These are phyloP conservation scores for Boechera retrofracta DNA, from an alignment of 345 rosid genomes.

Conservation along the genomic window DNA sequence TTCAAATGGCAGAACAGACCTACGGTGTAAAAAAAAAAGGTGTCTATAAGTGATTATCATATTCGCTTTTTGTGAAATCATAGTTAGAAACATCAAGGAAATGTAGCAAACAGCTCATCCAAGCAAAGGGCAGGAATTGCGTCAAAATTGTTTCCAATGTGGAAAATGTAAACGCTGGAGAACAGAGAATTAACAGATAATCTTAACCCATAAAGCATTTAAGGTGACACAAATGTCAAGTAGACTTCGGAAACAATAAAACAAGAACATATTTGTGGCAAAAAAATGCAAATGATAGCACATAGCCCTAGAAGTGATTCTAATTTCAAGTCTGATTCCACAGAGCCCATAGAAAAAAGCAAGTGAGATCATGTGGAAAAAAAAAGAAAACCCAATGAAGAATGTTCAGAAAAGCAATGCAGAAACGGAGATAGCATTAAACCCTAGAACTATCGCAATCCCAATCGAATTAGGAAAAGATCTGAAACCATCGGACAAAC, in stretches of 20 bases:
- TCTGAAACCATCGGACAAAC: conserved; percentile 5
- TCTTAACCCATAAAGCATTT: conserved; percentile 13
- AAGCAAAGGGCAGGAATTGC: conserved; percentile 2
- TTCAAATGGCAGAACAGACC: conserved; percentile 32
- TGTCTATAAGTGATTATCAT: background rate
- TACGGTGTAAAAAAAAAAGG: conserved; percentile 1
- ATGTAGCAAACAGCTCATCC: conserved; percentile 18
- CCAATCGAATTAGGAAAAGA: conserved; percentile 22
- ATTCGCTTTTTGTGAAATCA: conserved; percentile 21
- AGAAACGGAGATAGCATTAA: conserved; percentile 29
- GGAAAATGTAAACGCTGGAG: background rate
- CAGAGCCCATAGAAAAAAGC: background rate
- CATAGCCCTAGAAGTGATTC: conserved; percentile 8
- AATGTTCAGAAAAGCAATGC: conserved; percentile 31
- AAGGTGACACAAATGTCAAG: conserved; percentile 8
- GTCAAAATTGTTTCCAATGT: background rate
- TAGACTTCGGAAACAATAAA: background rate
- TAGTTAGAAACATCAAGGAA: background rate
- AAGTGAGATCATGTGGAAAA: conserved; percentile 12
- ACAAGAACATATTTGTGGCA: background rate
- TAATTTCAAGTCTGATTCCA: conserved; percentile 16
- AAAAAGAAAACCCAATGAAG: background rate
- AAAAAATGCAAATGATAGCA: background rate
- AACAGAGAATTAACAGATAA: background rate
- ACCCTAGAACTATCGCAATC: conserved; percentile 38